phyloP scores from a whole-genome alignment of 2,329 filamentous ascomycete species.

The Pseudocercospora macadamiae region DNA sequence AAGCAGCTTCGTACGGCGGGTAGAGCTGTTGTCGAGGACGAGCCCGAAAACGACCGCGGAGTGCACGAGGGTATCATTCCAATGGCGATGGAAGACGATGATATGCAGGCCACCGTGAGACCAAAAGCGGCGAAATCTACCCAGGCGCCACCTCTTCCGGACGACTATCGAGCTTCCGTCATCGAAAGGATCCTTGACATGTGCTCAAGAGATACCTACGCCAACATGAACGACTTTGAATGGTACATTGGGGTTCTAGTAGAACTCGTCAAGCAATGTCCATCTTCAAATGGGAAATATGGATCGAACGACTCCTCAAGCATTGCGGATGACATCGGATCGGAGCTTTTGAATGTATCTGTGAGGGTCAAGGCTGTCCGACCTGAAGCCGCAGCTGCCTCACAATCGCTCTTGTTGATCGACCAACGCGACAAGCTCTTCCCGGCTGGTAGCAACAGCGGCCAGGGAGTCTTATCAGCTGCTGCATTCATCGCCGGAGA shows the following conservation, averaged over 20 bases:
- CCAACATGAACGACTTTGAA: slow-evolving; percentile 85
- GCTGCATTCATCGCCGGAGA: slow-evolving; percentile 88
- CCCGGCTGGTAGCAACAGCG: slow-evolving; percentile 53
- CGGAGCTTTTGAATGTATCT: slow-evolving; percentile 84
- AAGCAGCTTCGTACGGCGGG: slow-evolving; percentile 75
- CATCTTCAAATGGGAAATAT: slow-evolving; percentile 29
- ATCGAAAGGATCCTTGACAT: slow-evolving; percentile 83
- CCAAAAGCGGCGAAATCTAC: slow-evolving; percentile 53
- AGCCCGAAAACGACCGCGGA: slow-evolving; percentile 52
- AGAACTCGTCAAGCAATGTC: slow-evolving; percentile 75
- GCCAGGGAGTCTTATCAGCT: slow-evolving; percentile 69
- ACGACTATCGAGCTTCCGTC: slow-evolving; percentile 83
- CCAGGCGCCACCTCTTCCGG: slow-evolving; percentile 67
- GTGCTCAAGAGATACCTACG: slow-evolving; percentile 87
- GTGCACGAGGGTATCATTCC: slow-evolving; percentile 49
- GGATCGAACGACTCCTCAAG: slow-evolving; percentile 34
- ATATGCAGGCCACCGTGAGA: slow-evolving; percentile 58
- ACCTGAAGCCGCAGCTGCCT: slow-evolving; percentile 76
- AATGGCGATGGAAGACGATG: slow-evolving; percentile 59
- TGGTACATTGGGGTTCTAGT: slow-evolving; percentile 94
- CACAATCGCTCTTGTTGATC: slow-evolving; percentile 71
- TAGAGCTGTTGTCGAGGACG: slow-evolving; percentile 53
- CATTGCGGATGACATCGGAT: slow-evolving; percentile 73
- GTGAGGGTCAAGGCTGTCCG: slow-evolving; percentile 88
- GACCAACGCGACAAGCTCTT: slow-evolving; percentile 63